These are phyloP conservation scores for Solanum sejunctum DNA, from an alignment of 257 asterid genomes.

Conservation along the genomic window DNA sequence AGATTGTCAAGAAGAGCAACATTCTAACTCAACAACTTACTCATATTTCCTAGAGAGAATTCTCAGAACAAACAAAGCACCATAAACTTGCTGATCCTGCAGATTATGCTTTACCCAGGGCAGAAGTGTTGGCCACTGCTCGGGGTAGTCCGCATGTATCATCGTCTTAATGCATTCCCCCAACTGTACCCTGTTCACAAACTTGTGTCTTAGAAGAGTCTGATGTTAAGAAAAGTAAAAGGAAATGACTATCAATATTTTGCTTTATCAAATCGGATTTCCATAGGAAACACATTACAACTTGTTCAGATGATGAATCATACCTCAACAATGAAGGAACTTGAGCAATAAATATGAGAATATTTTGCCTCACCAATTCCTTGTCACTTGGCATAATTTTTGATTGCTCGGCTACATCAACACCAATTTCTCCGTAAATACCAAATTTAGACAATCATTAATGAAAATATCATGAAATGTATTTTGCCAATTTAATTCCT, in stretches of 20 bases:
- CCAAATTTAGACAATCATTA: background rate
- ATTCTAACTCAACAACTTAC: constrained; percentile 35
- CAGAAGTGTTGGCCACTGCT: constrained; percentile 89
- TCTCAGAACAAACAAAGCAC: constrained; percentile 83
- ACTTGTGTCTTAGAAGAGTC: constrained; percentile 4
- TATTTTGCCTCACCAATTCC: constrained; percentile 84
- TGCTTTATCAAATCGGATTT: background rate
- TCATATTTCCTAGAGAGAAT: constrained; percentile 91
- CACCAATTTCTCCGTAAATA: background rate
- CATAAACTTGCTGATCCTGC: constrained; percentile 84
- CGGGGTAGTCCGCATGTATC: constrained; percentile 84
- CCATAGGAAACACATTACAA: background rate
- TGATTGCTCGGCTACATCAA: constrained; percentile 59
- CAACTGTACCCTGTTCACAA: constrained; percentile 64
- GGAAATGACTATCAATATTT: constrained; percentile 1
- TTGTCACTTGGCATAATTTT: constrained; percentile 71
- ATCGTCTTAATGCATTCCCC: constrained; percentile 91
- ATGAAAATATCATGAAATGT: background rate
- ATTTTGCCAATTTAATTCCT: background rate
- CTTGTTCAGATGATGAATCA: background rate
- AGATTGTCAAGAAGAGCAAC: background rate
- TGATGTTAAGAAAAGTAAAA: background rate
- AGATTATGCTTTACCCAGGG: constrained; percentile 87
- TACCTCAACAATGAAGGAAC: constrained; percentile 91
- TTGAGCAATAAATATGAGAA: constrained; percentile 60